Base-by-base conservation (phyloP, 352 stramenopile species). In the Peronosclerospora sorghi region DNA sequence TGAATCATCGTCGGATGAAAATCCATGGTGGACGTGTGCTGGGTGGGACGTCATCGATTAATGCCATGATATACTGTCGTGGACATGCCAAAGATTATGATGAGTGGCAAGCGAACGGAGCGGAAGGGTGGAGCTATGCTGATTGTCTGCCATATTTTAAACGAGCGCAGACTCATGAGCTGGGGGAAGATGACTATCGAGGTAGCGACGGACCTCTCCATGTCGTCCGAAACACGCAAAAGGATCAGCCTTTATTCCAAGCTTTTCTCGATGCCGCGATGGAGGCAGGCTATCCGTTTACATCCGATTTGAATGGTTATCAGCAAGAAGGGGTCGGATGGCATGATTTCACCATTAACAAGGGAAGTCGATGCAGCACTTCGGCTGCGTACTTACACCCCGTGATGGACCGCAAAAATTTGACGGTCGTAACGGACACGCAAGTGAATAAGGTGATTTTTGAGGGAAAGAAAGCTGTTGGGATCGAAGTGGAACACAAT, bases 21-120 rank as follows among this genome's bases (percentile, higher is more conserved):
- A 86, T 76, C 71, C 80, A 77, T 7, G 68, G 80, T 13, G 80
- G 80, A 23, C 76, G 78, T 29, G 77, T 92, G 32, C 73, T 92
- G 26, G 80, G 80, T 12, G 80, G 80, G 10, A 90, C 76, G n/a
- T 89, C 76, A 9, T 89, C 73, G 30, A 63, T 91, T 37, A 91
- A 91, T 24, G 79, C 76, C 17, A 91, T 91, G 79, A 72, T 91
- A 12, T 91, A 91, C 69, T 82, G 82, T 45, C 72, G 79, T 13
- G 79, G 79, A 0, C 73, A 91, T 48, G 71, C 76, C 9, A 55
- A 71, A 40, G 76, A 89, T 58, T 89, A 89, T 51, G 60, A 91
- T 49, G 70, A 83, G 48, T 91, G 79, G 79, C 48, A 79, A 21
- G 35, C 45, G 12, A 73, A 59, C 19, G 74, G 76, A 21, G 74